phyloP scores from a whole-genome alignment of 176 grass and related monocot genomes.

The Lolium rigidum region DNA sequence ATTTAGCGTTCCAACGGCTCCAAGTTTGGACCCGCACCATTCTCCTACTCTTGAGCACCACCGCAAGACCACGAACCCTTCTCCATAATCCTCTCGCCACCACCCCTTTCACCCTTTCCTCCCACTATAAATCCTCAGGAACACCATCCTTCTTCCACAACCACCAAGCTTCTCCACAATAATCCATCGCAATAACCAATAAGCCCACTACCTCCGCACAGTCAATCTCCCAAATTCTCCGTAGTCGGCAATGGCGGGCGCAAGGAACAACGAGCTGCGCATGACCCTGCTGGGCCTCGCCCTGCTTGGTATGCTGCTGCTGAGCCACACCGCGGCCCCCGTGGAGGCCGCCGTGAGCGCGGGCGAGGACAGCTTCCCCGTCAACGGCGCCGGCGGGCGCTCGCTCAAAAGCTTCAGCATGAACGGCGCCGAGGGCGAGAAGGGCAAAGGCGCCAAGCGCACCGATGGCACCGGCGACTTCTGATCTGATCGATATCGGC shows the following conservation, averaged over 20 bases:
- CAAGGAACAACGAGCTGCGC: conserved; percentile 54
- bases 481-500: conserved; percentile 37
- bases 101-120: neutral
- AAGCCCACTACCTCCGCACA: neutral
- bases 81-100: conserved; percentile 43
- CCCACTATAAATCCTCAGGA: conserved; percentile 42
- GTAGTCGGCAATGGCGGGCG: conserved; percentile 24
- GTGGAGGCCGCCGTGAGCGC: neutral
- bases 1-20: neutral
- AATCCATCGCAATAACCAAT: conserved; percentile 31
- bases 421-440: neutral
- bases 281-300: conserved; percentile 48
- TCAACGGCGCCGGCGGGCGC: conserved; percentile 33
- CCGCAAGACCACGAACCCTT: conserved; percentile 12
- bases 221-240: conserved; percentile 1
- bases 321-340: conserved; percentile 42
- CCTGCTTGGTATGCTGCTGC: conserved; percentile 46
- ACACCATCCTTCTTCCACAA: conserved; percentile 20
- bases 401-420: conserved; percentile 54
- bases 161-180: neutral
- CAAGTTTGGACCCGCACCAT: conserved; percentile 19
- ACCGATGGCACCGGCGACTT: neutral
- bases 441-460: neutral
- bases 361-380: conserved; percentile 44
- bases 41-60: conserved; percentile 31